These are phyloP conservation scores for Dalbergia cultrata DNA, from an alignment of 306 rosid genomes.

Conservation along the genomic window DNA sequence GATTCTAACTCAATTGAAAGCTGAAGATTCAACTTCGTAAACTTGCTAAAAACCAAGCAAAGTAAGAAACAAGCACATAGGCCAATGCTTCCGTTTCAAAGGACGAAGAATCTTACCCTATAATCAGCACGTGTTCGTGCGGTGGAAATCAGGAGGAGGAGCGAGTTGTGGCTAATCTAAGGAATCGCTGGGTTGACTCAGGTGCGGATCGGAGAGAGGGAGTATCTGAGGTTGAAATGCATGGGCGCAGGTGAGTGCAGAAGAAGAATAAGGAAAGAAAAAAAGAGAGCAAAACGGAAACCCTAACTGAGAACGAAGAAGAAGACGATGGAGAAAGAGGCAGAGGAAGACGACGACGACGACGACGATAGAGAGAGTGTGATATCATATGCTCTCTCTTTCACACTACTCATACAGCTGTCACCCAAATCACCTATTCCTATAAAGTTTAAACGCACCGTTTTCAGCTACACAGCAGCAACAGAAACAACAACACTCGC, in stretches of 20 bases:
- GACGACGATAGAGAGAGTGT: not conserved
- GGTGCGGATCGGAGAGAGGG: conserved; percentile 34
- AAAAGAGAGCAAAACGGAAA: conserved; percentile 4
- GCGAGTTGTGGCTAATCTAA: not conserved
- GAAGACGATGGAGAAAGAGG: not conserved
- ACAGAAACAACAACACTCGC: not conserved
- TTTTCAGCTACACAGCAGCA: not conserved
- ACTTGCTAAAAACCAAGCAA: too few species aligned
- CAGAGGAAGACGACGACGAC: not conserved
- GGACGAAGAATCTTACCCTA: not conserved
- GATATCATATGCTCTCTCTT: not conserved
- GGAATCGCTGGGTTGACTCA: not conserved
- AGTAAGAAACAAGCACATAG: not conserved
- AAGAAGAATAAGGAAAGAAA: not conserved
- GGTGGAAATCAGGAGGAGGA: not conserved
- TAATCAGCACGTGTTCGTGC: not conserved
- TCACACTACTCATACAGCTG: conserved; percentile 21
- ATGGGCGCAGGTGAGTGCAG: not conserved
- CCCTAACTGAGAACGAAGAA: conserved; percentile 39
- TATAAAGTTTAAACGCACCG: conserved; percentile 21
- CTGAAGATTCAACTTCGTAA: not conserved
- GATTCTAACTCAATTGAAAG: not conserved
- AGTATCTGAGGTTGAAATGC: not conserved
- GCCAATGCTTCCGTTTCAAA: not conserved
- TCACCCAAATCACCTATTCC: conserved; percentile 24